Percentiles rank a stretch among this genome's conserved stretches.
These are phyloP conservation scores for Tylopilus sp. DNA, from an alignment of 1,284 basidiomycete species.

Conservation along the genomic window DNA sequence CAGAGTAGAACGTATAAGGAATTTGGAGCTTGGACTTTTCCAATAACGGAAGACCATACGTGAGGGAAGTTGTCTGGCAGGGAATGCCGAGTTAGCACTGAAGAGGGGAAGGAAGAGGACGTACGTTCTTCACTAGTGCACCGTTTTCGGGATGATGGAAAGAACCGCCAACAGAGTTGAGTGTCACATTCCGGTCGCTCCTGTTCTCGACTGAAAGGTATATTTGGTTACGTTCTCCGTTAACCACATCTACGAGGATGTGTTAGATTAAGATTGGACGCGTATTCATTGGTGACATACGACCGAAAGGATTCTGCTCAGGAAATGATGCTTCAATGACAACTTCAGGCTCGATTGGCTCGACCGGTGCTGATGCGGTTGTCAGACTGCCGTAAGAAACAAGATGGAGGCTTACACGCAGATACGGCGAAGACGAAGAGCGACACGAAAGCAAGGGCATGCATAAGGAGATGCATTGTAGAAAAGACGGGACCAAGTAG, in stretches of 20 bases:
- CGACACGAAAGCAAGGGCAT: slow-evolving; percentile 14
- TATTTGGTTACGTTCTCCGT: slow-evolving; percentile 78
- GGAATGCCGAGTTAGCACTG: slow-evolving; percentile 1
- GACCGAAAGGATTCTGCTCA: slow-evolving; percentile 75
- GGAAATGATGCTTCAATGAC: slow-evolving; percentile 64
- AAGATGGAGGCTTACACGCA: slow-evolving; percentile 25
- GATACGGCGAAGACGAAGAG: slow-evolving; percentile 22
- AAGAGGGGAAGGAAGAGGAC: slow-evolving; percentile 28
- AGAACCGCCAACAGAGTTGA: slow-evolving; percentile 66
- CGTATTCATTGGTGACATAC: slow-evolving; percentile 46
- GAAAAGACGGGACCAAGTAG: not conserved
- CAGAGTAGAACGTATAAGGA: slow-evolving; percentile 77
- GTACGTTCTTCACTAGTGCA: slow-evolving; percentile 69
- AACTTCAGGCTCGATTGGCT: slow-evolving; percentile 46
- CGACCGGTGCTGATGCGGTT: slow-evolving; percentile 13
- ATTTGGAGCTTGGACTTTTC: slow-evolving; percentile 64
- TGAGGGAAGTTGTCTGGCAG: slow-evolving; percentile 55
- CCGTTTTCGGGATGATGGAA: slow-evolving; percentile 66
- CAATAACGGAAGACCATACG: slow-evolving; percentile 57
- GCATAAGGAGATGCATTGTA: slow-evolving; percentile 25
- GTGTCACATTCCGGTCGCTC: slow-evolving; percentile 69
- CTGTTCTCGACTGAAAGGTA: slow-evolving; percentile 69
- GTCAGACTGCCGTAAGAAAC: slow-evolving; percentile 7
- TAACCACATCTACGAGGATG: slow-evolving; percentile 63
- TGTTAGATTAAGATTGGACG: slow-evolving; percentile 3